Base-by-base conservation (phyloP, 2,329 filamentous ascomycete genomes). In the Xylariales sp. region DNA sequence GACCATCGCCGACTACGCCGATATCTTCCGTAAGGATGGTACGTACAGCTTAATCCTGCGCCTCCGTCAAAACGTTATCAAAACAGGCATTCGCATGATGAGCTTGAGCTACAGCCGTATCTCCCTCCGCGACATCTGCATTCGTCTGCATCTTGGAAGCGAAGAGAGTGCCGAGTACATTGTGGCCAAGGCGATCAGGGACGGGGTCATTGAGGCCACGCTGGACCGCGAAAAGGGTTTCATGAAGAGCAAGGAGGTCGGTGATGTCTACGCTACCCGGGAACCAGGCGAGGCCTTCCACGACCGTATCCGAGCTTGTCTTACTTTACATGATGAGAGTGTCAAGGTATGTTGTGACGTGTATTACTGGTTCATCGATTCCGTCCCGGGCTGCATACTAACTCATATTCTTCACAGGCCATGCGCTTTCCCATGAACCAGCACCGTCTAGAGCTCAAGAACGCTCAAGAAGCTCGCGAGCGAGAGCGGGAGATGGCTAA, bases 381-480 rank as follows among this genome's bases (percentile, higher is more conserved):
- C n/a, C n/a, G n/a, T n/a, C n/a, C n/a, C n/a, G n/a, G n/a, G n/a
- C n/a, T n/a, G n/a, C n/a, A n/a, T n/a, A n/a, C n/a, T n/a, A n/a
- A n/a, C n/a, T n/a, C n/a, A n/a, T n/a, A n/a, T n/a, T n/a, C n/a
- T n/a, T n/a, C n/a, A 5, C 38, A 91, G 87, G 91, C 93, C 19
- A 98, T 98, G 93, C 82, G 93, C 42, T 98, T 97, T 69, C 93
- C 93, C 3, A 97, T 97, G 91, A 96, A 98, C 71, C 93, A 97
- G 66, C 93, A 98, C 68, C 82, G 93, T 14, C 75, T 97, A 42
- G 93, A 98, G 68, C 77, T 98, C 42, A 97, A 96, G 78, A 97
- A 95, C 57, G 93, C 93, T 0, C 91, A 97, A 65, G 94, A 98
- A 68, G 93, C 93, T n/a, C 80, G 93, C 38, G 93, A 98, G 65